phyloP scores from a whole-genome alignment of 371 early-diverging fungal species.

The Basidiobolus heterosporus region DNA sequence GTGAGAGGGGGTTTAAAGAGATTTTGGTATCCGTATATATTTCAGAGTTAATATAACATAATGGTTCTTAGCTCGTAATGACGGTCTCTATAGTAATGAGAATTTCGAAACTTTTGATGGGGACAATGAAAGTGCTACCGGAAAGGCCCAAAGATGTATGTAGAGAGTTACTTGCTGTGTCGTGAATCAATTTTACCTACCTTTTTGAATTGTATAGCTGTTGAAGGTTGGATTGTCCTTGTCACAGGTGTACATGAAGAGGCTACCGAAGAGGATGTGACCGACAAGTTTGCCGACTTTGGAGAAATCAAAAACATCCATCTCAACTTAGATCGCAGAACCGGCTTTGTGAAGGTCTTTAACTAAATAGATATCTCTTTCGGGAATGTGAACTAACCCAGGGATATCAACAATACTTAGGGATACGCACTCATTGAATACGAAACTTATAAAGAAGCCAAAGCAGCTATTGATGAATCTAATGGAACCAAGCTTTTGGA shows the following conservation, averaged over 20 bases:
- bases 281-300: slow-evolving; percentile 74
- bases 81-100: slow-evolving; percentile 16
- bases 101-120: slow-evolving; percentile 15
- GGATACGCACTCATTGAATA: slow-evolving; percentile 91
- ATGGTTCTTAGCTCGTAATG: slow-evolving; percentile 13
- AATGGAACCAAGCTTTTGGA: slow-evolving; percentile 58
- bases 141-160: slow-evolving; percentile 45
- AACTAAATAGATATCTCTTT: not conserved
- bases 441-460: slow-evolving; percentile 62
- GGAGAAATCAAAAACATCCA: slow-evolving; percentile 79
- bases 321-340: slow-evolving; percentile 80
- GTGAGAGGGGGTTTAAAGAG: no score
- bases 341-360: slow-evolving; percentile 83
- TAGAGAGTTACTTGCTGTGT: not conserved
- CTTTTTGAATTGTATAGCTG: slow-evolving; percentile 23
- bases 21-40: no score
- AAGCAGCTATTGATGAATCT: slow-evolving; percentile 52
- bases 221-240: slow-evolving; percentile 90
- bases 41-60: no score
- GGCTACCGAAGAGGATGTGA: slow-evolving; percentile 78
- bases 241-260: slow-evolving; percentile 87
- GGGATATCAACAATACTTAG: slow-evolving; percentile 18
- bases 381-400: not conserved
- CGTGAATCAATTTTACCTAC: no score
- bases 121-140: slow-evolving; percentile 15